Evolutionary conservation across 257 asterid genomes (phyloP).

Genomic region (Solanum phureja): DNA sequence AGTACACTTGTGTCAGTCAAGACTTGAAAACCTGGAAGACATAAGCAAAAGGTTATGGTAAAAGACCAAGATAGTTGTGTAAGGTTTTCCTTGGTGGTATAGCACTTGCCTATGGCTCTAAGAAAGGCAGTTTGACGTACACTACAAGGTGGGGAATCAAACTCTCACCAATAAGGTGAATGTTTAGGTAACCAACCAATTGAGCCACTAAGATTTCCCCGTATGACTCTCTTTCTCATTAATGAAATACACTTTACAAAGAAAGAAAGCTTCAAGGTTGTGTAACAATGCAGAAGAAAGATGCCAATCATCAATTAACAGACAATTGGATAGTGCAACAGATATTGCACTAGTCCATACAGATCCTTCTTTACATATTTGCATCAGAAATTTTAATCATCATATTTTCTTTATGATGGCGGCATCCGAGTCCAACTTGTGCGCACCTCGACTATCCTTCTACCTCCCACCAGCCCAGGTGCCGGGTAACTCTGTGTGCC

Average conservation of each 20-base stretch:
- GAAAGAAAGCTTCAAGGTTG: neutral
- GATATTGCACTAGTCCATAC: neutral
- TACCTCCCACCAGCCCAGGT: neutral
- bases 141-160: neutral
- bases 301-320: neutral
- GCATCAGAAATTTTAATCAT: neutral
- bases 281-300: neutral
- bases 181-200: neutral
- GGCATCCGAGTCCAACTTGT: neutral
- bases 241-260: neutral
- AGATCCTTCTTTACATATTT: neutral
- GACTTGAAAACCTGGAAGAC: neutral
- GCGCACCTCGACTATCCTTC: neutral
- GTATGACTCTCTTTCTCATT: neutral
- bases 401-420: neutral
- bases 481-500: neutral
- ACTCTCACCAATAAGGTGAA: neutral
- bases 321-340: neutral
- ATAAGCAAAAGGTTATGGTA: neutral
- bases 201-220: neutral
- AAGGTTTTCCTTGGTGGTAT: neutral
- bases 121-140: neutral
- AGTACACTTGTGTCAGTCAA: neutral
- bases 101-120: neutral
- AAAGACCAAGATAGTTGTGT: neutral